Percentiles rank a stretch among this genome's conserved stretches.
phyloP scores from a whole-genome alignment of 371 early-diverging fungal genomes.

The Mucor circinelloides region DNA sequence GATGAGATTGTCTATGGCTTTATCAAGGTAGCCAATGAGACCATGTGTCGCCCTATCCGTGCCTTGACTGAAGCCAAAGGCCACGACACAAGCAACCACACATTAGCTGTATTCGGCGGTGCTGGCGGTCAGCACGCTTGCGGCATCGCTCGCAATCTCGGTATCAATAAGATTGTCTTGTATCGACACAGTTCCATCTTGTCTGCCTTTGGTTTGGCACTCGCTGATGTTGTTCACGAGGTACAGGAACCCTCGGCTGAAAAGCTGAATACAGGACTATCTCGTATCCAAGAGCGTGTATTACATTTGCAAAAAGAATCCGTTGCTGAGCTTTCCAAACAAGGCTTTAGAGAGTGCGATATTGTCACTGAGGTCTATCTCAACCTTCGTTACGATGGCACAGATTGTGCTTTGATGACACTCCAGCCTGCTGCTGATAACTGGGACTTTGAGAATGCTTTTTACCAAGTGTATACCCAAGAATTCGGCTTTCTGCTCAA shows the following conservation, averaged over 20 bases:
- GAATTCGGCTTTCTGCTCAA: slow-evolving; percentile 93
- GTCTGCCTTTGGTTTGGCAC: slow-evolving; percentile 90
- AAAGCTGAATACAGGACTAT: slow-evolving; percentile 34
- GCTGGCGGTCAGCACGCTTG: slow-evolving; percentile 95
- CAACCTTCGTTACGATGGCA: slow-evolving; percentile 93
- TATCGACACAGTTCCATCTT: slow-evolving; percentile 90
- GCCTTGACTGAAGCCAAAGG: slow-evolving; percentile 94
- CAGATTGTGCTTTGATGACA: slow-evolving; percentile 95
- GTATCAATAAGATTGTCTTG: slow-evolving; percentile 80
- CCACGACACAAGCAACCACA: slow-evolving; percentile 83
- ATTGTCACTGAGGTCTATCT: slow-evolving; percentile 73
- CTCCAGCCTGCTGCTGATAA: slow-evolving; percentile 56
- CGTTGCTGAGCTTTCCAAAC: slow-evolving; percentile 43
- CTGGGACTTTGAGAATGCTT: slow-evolving; percentile 67
- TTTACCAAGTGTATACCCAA: slow-evolving; percentile 71
- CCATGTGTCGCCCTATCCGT: slow-evolving; percentile 95
- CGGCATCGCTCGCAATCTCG: slow-evolving; percentile 88
- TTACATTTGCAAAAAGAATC: slow-evolving; percentile 48
- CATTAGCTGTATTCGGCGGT: slow-evolving; percentile 94
- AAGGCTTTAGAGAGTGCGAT: slow-evolving; percentile 68
- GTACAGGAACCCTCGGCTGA: slow-evolving; percentile 81
- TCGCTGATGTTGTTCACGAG: slow-evolving; percentile 94
- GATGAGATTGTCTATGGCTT: slow-evolving; percentile 95
- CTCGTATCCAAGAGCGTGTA: slow-evolving; percentile 55
- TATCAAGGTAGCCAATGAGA: slow-evolving; percentile 92